Evolutionary conservation across 208 protist genomes (phyloP), one percentile per base, ranked within the genome.

Genomic region (Histomonas meleagridis): DNA sequence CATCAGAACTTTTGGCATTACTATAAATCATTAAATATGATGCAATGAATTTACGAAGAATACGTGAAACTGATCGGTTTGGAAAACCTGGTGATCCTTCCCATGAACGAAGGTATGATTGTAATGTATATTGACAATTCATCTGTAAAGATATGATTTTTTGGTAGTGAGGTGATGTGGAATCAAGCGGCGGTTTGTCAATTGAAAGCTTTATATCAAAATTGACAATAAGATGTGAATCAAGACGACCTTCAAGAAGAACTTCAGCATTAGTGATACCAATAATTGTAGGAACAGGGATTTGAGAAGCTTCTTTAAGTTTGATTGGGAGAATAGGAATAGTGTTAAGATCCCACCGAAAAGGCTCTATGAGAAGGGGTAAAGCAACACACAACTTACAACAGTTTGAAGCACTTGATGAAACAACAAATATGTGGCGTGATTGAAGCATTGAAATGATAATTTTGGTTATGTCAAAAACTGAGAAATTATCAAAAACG

Each of bases 201-300:
- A 81, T 43, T 23, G 51, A 35, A 1, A 32, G n/a, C 14, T 32
- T 46, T 23, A 43, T 32, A 81, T 81, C 70, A 51, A 48, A 21
- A 51, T 81, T 81, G 9, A 81, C 43, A n/a, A 81, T 51, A 35
- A 81, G 48, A 28, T 81, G 70, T 32, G 26, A 23, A 32, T 16
- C 35, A 81, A 81, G 14, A 32, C 70, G 48, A 32, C 70, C 70
- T 51, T 81, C 70, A 48, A 81, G 70, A 32, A 81, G 40, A 51
- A 81, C 38, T 81, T 32, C 38, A 28, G 70, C 16, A 51, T 51
- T 5, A n/a, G 70, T 46, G 43, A 81, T 16, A 51, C 70, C 70
- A n/a, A 81, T 81, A 12, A 81, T 38, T 38, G 70, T 81, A 12
- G 70, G 70, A 81, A 81, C 70, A 51, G 70, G 70, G n/a, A 81